Conservation (phyloP, 305 asterid genomes). For the Fraxinus greggii region DNA sequence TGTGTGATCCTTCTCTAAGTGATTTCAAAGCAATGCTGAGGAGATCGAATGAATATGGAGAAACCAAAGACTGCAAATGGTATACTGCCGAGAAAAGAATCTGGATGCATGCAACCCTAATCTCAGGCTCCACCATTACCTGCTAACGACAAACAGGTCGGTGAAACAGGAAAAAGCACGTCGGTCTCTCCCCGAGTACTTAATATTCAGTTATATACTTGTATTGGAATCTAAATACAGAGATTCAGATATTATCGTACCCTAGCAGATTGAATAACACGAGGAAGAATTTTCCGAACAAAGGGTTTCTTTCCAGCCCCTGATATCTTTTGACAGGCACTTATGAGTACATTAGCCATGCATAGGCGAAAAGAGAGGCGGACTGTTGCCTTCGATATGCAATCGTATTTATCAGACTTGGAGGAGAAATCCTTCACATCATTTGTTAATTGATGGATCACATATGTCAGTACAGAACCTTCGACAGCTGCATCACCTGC, state of each 20-base stretch:
- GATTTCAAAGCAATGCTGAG: slow-evolving; percentile 54
- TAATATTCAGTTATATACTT: slow-evolving; percentile 2
- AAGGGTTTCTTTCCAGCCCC: slow-evolving; percentile 55
- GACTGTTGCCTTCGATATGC: slow-evolving; percentile 23
- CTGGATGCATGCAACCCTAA: slow-evolving; percentile 78
- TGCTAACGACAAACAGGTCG: slow-evolving; percentile 23
- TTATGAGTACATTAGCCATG: slow-evolving; percentile 90
- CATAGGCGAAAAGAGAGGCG: slow-evolving; percentile 65
- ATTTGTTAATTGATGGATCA: slow-evolving; percentile 46
- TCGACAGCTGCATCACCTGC: slow-evolving; percentile 40
- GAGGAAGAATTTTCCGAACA: slow-evolving; percentile 53
- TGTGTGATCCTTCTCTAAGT: slow-evolving; percentile 56
- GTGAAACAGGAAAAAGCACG: neutral
- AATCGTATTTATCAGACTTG: slow-evolving; percentile 31
- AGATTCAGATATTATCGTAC: slow-evolving; percentile 20
- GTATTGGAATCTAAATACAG: slow-evolving; percentile 3
- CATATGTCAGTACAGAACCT: slow-evolving; percentile 52
- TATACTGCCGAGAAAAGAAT: slow-evolving; percentile 66
- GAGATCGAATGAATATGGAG: slow-evolving; percentile 57
- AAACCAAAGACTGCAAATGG: slow-evolving; percentile 65
- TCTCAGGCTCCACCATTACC: slow-evolving; percentile 51
- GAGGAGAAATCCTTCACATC: slow-evolving; percentile 27
- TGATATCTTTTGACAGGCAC: slow-evolving; percentile 78
- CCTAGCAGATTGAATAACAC: slow-evolving; percentile 41
- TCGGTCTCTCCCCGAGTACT: neutral